These are phyloP conservation scores for Emiliania huxleyi DNA, from an alignment of 78 protist species.

Conservation along the genomic window DNA sequence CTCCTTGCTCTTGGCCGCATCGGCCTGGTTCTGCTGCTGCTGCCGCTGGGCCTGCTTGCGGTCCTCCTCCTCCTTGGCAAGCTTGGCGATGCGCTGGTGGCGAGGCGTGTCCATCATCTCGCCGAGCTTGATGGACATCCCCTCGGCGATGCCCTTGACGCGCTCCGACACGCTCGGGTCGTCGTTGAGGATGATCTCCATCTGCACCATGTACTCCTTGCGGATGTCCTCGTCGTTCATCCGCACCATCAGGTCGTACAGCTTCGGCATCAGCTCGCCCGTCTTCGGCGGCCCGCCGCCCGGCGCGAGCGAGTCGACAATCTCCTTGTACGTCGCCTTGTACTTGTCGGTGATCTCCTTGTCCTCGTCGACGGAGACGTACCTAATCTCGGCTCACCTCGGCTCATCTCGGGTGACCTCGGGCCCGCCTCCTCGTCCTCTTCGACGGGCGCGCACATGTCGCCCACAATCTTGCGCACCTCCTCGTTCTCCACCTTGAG, in stretches of 20 bases:
- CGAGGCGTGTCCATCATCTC: conserved; percentile 16
- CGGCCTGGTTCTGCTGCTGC: neutral
- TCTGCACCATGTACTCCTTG: neutral
- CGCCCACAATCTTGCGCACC: neutral
- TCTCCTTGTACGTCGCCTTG: neutral
- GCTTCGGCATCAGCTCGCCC: neutral
- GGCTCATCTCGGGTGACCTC: no score
- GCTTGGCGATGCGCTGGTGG: conserved; percentile 9
- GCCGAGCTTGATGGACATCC: neutral
- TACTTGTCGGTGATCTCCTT: neutral
- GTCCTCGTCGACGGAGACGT: neutral
- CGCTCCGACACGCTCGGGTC: neutral
- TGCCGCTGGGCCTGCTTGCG: neutral
- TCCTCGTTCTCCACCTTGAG: neutral
- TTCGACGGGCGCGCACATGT: neutral
- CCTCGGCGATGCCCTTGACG: neutral
- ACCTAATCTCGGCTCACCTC: no score
- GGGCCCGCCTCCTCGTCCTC: neutral
- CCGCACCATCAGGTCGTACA: neutral
- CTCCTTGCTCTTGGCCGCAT: neutral
- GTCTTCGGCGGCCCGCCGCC: neutral
- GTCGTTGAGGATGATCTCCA: neutral
- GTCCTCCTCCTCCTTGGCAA: neutral
- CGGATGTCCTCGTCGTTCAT: conserved; percentile 14
- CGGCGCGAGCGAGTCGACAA: neutral